Base-by-base conservation (phyloP, 495 filamentous ascomycete species). In the Annulohypoxylon stygium region DNA sequence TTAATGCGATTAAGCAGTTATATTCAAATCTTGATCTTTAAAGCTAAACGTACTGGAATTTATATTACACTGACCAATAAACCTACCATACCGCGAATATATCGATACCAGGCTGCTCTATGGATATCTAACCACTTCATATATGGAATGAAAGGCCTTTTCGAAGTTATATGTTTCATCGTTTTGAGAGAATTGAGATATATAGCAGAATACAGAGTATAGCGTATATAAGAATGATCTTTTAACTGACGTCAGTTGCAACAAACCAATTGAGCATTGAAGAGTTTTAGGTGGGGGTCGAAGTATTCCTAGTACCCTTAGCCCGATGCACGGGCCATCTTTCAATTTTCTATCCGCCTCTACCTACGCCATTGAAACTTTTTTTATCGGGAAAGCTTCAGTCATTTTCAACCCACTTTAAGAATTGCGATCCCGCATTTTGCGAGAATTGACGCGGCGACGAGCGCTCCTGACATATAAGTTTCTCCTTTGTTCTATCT, bases 361-460 rank as follows among this genome's bases (percentile, higher is more conserved):
- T 60, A 61, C 20, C 53, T 48, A 57, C 62, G 63, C 63, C 57
- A 55, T 39, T 54, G 54, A 68, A 73, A 63, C 61, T 68, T 67
- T 64, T 61, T 54, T 58, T 58, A 67, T 39, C 12, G 50, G 6
- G 33, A 61, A 70, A 67, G 70, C 70, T 64, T 69, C 58, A 58
- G 57, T 34, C 64, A 51, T 43, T 36, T 64, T 73, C 51, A 25
- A 65, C 47, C 61, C 30, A 53, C 45, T 33, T 34, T 37, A 57
- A 45, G 53, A 74, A 43, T 61, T 62, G 65, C 61, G 61, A 74
- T 47, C 65, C 63, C 48, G 66, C 60, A 58, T 48, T 57, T 55
- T 59, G 51, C 36, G 36, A 71, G 51, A 53, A 64, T 39, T 30
- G 34, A 62, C 55, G 53, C 55, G 37, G 63, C 34, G 62, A 51